phyloP scores from a whole-genome alignment of 2,329 filamentous ascomycete genomes.

The Microdochium nivale region DNA sequence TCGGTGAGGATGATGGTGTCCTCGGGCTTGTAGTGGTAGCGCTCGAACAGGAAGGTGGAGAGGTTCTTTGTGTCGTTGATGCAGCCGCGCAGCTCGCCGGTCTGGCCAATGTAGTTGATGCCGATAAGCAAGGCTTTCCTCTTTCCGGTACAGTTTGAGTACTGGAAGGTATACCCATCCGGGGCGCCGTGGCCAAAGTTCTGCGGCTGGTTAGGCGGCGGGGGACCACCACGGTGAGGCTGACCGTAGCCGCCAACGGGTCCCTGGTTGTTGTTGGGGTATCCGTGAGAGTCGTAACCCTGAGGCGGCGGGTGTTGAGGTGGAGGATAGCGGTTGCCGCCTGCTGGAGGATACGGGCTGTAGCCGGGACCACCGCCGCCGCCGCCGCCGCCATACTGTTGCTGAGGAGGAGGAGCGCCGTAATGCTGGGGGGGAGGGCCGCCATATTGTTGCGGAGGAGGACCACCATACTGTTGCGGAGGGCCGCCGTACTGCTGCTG shows the following conservation, averaged over 20 bases:
- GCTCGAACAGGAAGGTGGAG: slow-evolving; percentile 59
- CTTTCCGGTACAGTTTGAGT: slow-evolving; percentile 64
- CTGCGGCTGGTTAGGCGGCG: slow-evolving; percentile 42
- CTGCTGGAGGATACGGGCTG: too few relatives aligned
- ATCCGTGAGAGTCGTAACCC: slow-evolving; percentile 37
- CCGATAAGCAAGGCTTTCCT: slow-evolving; percentile 70
- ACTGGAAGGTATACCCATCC: slow-evolving; percentile 62
- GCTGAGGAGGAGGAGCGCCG: not conserved
- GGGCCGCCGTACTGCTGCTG: not conserved
- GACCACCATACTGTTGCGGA: not conserved
- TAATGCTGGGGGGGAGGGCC: not conserved
- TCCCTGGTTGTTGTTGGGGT: slow-evolving; percentile 22
- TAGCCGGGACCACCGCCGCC: too few relatives aligned
- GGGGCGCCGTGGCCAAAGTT: slow-evolving; percentile 62
- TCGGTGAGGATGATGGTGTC: slow-evolving; percentile 76
- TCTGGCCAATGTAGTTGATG: slow-evolving; percentile 72
- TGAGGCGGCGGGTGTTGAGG: slow-evolving; percentile 29
- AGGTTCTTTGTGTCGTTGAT: slow-evolving; percentile 78
- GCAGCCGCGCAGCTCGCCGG: slow-evolving; percentile 64
- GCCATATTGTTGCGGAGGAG: not conserved
- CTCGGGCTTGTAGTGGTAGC: slow-evolving; percentile 64
- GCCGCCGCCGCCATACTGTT: not conserved
- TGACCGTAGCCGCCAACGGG: slow-evolving; percentile 19
- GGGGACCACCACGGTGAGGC: slow-evolving; percentile 22
- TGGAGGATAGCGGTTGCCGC: slow-evolving; percentile 10